These are phyloP conservation scores for Colletotrichum sp. DNA, from an alignment of 2,329 filamentous ascomycete species.

Conservation along the genomic window DNA sequence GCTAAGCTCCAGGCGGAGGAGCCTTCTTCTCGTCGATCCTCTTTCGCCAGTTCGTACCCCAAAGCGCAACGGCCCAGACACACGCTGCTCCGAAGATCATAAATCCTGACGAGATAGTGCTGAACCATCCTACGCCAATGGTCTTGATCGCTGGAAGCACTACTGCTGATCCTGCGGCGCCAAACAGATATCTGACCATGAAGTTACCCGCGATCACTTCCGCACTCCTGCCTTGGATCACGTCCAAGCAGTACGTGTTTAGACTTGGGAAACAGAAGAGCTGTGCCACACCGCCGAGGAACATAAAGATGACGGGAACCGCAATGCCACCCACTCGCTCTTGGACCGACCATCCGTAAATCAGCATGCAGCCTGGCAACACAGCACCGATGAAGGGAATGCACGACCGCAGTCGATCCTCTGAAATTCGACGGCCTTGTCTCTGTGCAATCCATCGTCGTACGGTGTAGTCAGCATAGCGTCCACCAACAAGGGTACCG, in stretches of 20 bases:
- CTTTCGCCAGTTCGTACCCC: slow-evolving; percentile 8
- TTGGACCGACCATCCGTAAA: slow-evolving; percentile 65
- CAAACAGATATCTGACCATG: slow-evolving; percentile 77
- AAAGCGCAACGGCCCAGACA: slow-evolving; percentile 13
- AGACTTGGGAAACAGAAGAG: slow-evolving; percentile 73
- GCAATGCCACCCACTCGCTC: slow-evolving; percentile 35
- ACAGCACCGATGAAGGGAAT: slow-evolving; percentile 63
- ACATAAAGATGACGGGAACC: slow-evolving; percentile 70
- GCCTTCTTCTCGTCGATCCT: neutral
- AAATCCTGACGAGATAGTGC: slow-evolving; percentile 60
- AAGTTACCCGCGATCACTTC: slow-evolving; percentile 73
- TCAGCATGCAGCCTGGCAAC: slow-evolving; percentile 68
- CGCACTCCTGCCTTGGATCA: slow-evolving; percentile 16
- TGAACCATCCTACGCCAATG: slow-evolving; percentile 84
- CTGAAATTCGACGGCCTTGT: slow-evolving; percentile 63
- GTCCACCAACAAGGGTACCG: slow-evolving; percentile 71
- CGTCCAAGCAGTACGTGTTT: slow-evolving; percentile 58
- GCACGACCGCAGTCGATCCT: slow-evolving; percentile 70
- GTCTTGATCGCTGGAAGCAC: slow-evolving; percentile 76
- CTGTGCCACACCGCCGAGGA: slow-evolving; percentile 71
- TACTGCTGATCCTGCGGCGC: slow-evolving; percentile 71
- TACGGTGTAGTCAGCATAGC: slow-evolving; percentile 69
- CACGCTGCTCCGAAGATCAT: slow-evolving; percentile 23
- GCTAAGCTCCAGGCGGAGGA: neutral
- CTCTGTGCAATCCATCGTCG: slow-evolving; percentile 62